These are phyloP conservation scores for Extremus antarcticus DNA, from an alignment of 495 filamentous ascomycete genomes.

Conservation along the genomic window DNA sequence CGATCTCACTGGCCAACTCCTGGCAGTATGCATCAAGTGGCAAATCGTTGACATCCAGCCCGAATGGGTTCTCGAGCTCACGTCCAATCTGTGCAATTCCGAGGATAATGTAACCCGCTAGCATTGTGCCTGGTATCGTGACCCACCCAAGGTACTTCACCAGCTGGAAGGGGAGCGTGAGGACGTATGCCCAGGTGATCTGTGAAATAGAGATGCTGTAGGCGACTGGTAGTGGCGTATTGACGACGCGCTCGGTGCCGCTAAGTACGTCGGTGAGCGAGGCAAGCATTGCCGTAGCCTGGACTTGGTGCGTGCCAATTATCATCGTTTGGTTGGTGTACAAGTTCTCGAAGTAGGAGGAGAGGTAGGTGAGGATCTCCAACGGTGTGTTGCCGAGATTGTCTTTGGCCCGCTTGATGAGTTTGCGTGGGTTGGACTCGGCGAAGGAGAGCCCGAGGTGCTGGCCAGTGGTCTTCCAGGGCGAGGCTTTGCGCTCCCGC, in stretches of 20 bases:
- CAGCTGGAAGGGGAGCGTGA: constrained; percentile 78
- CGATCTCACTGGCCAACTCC: constrained; percentile 59
- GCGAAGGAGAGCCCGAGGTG: constrained; percentile 26
- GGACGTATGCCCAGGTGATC: constrained; percentile 79
- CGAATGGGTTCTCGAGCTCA: constrained; percentile 86
- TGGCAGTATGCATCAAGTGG: constrained; percentile 68
- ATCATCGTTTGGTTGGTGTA: constrained; percentile 43
- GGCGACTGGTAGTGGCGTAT: constrained; percentile 72
- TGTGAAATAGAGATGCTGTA: constrained; percentile 80
- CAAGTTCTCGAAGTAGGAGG: constrained; percentile 22
- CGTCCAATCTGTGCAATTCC: constrained; percentile 76
- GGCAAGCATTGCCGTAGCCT: constrained; percentile 29
- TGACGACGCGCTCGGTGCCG: constrained; percentile 69
- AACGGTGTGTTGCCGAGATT: constrained; percentile 29
- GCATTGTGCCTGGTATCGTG: constrained; percentile 73
- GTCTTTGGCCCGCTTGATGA: constrained; percentile 26
- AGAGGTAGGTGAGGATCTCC: constrained; percentile 27
- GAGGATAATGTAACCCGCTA: constrained; percentile 75
- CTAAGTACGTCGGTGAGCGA: constrained; percentile 62
- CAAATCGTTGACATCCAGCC: constrained; percentile 76
- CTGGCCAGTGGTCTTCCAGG: constrained; percentile 18
- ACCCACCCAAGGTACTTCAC: constrained; percentile 52
- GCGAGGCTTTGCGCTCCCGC: not conserved
- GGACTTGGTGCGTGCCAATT: constrained; percentile 28
- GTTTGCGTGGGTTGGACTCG: constrained; percentile 24